Evolutionary conservation across 78 protist species (phyloP).

Genomic region (Kipferlia bialata): DNA sequence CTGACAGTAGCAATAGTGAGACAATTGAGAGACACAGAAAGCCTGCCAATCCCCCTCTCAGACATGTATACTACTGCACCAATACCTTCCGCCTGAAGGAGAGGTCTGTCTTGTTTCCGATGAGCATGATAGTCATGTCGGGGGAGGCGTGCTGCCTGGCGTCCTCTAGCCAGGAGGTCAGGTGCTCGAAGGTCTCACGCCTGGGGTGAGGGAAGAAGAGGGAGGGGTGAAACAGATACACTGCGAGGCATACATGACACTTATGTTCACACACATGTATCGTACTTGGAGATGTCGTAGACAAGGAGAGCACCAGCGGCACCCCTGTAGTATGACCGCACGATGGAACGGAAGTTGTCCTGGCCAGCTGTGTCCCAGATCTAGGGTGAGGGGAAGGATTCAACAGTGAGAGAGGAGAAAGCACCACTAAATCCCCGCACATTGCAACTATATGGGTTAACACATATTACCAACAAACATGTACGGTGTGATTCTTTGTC

Average conservation of each 20-base stretch:
- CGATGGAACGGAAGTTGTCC: constrained; percentile 40
- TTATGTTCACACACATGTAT: constrained; percentile 7
- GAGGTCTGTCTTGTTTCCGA: constrained; percentile 87
- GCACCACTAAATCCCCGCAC: too few relatives aligned
- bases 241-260: too few relatives aligned
- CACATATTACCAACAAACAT: too few relatives aligned
- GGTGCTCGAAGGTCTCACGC: constrained; percentile 82
- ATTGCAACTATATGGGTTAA: too few relatives aligned
- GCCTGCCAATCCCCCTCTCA: constrained; percentile 8
- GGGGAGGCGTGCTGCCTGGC: constrained; percentile 62
- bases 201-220: too few relatives aligned
- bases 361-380: constrained; percentile 64
- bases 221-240: too few relatives aligned
- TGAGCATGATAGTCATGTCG: constrained; percentile 79
- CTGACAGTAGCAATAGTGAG: too few relatives aligned
- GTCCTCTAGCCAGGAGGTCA: constrained; percentile 72
- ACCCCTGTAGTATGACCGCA: constrained; percentile 67
- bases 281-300: constrained; percentile 38
- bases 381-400: constrained; percentile 45
- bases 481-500: neutral
- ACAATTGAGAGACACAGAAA: constrained; percentile 6
- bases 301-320: constrained; percentile 77
- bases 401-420: too few relatives aligned
- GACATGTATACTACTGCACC: constrained; percentile 2
- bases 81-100: constrained; percentile 60